A percentile compares a stretch with the other conserved stretches of the same genome.
These are phyloP conservation scores for Diutina neorugosa DNA, from an alignment of 1,139 yeast species.

Conservation along the genomic window DNA sequence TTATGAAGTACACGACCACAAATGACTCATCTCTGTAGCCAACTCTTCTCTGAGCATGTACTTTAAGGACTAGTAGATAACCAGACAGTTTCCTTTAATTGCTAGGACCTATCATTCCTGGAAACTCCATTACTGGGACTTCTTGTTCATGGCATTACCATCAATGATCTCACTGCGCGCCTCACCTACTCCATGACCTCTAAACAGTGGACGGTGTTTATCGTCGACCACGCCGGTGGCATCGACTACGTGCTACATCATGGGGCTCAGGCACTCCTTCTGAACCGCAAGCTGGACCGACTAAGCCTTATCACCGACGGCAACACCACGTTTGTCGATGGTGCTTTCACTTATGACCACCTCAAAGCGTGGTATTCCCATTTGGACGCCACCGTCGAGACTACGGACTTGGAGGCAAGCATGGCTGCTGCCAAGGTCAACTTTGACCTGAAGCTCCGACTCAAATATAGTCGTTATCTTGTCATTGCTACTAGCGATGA, in stretches of 20 bases:
- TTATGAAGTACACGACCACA: too few species aligned
- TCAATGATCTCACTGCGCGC: not conserved
- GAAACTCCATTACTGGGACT: too few species aligned
- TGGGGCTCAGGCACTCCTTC: not conserved
- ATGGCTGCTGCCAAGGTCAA: not conserved
- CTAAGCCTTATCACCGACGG: not conserved
- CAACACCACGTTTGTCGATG: not conserved
- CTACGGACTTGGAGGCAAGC: not conserved
- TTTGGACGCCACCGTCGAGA: not conserved
- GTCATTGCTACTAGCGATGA: not conserved
- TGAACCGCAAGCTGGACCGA: constrained; percentile 1
- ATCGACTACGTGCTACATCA: not conserved
- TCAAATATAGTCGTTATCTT: not conserved
- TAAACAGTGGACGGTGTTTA: constrained; percentile 2
- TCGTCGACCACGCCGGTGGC: not conserved
- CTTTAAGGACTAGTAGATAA: too few species aligned
- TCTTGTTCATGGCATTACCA: not conserved
- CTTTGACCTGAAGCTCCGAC: not conserved
- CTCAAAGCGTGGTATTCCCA: not conserved
- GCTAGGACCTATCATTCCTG: too few species aligned
- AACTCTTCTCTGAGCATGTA: too few species aligned
- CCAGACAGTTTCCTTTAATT: too few species aligned
- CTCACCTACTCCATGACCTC: not conserved
- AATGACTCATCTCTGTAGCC: too few species aligned
- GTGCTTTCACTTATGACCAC: not conserved